Percentiles rank a stretch among this genome's conserved stretches.
Evolutionary conservation across 2,329 filamentous ascomycete species (phyloP).

Genomic region (Ophiostoma angusticollis): DNA sequence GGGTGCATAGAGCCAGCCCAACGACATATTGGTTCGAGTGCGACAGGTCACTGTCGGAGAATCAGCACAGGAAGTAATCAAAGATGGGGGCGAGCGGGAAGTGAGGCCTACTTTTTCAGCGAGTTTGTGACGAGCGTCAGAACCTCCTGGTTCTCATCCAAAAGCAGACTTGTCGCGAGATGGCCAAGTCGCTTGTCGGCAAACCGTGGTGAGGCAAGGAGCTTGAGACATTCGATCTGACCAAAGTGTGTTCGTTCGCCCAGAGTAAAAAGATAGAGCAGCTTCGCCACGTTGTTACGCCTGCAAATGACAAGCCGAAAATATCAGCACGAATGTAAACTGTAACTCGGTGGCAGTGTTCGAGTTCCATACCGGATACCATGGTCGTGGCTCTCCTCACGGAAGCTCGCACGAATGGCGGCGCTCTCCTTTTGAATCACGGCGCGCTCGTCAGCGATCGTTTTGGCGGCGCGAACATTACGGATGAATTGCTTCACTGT

Average conservation of each 20-base stretch:
- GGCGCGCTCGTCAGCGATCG: constrained; percentile 94
- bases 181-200: constrained; percentile 96
- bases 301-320: constrained; percentile 38
- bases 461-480: constrained; percentile 96
- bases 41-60: constrained; percentile 61
- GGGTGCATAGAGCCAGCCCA: constrained; percentile 85
- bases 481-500: constrained; percentile 99
- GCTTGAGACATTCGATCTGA: constrained; percentile 97
- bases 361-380: constrained; percentile 54
- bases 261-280: constrained; percentile 94
- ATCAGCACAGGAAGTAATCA: constrained; percentile 21
- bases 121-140: constrained; percentile 96
- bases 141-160: constrained; percentile 98
- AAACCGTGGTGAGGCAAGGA: constrained; percentile 91
- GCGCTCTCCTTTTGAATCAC: constrained; percentile 99
- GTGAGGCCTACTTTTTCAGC: constrained; percentile 64
- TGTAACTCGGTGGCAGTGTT: too few relatives aligned
- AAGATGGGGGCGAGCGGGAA: neutral
- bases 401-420: constrained; percentile 90
- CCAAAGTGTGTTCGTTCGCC: constrained; percentile 97
- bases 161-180: constrained; percentile 83
- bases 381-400: constrained; percentile 90
- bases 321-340: too few relatives aligned
- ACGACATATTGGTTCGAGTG: constrained; percentile 99
- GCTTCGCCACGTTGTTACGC: constrained; percentile 97